Base-by-base conservation (phyloP, 2,329 filamentous ascomycete genomes). In the Piedraia hortae region DNA sequence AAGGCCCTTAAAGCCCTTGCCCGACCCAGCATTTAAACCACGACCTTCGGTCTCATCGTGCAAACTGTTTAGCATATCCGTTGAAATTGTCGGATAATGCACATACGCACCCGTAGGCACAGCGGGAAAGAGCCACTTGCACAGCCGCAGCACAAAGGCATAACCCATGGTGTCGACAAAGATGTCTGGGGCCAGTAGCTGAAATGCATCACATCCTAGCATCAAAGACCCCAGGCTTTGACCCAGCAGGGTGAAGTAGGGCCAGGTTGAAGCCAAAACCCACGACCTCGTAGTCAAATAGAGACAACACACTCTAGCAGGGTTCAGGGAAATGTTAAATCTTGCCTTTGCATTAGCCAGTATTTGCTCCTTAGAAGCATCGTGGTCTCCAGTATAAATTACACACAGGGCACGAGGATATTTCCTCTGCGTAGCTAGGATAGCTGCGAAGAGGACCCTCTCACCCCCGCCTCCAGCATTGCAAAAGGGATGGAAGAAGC, bases 141-240 rank as follows among this genome's bases (percentile, higher is more conserved):
- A 72, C 3, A 91, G 54, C 5, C 74, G 77, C 6, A 90, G 59
- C 0, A 73, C 62, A 41, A 93, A 97, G 12, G 82, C 78, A 39
- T 91, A 97, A 29, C 85, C 85, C 80, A 97, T 91, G 2, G 85
- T 97, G 41, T 97, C 85, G 35, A 97, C 57, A 42, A 93, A 90
- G 23, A 93, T 60, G 43, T 97, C 85, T 0, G 85, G 85, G 0
- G 82, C 73, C 3, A 93, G 56, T 3, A 91, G 61, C n/a, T 63
- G 69, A 43, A 97, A 85, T 6, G 82, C 82, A 38, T 97, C 82
- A 56, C 75, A 85, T 12, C 73, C 80, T 24, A 97, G 56, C 13
- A 90, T 42, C 20, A 97, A 41, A 4, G 80, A 91, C 18, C 85
- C 85, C 3, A 93, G 40, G 2, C 77, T 89, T 44, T 97, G 85